Percentiles rank a stretch among this genome's conserved stretches.
Conservation (phyloP, 2,329 filamentous ascomycete genomes). For the Scedosporium dehoogii region DNA sequence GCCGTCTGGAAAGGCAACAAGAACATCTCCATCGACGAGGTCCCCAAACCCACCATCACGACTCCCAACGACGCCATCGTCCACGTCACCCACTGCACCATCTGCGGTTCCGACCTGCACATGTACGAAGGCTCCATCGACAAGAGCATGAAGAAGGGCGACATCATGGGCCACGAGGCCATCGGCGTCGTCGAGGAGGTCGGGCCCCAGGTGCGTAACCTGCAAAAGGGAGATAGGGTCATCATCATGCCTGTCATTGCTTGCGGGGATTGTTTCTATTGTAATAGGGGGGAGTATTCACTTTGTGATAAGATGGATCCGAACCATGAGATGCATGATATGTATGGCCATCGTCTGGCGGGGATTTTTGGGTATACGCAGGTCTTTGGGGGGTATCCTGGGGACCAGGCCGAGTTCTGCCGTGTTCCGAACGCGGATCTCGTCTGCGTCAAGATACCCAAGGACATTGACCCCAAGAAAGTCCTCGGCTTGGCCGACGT, state of each 20-base stretch:
- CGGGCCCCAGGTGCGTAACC: slow-evolving; percentile 22
- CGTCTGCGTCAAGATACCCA: slow-evolving; percentile 18
- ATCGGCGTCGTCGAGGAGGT: slow-evolving; percentile 26
- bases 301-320: slow-evolving; percentile 15
- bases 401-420: slow-evolving; percentile 24
- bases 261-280: slow-evolving; percentile 21
- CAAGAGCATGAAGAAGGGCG: slow-evolving; percentile 3
- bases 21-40: slow-evolving; percentile 11
- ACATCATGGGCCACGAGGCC: slow-evolving; percentile 26
- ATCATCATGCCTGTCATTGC: slow-evolving; percentile 18
- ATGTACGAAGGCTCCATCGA: slow-evolving; percentile 18
- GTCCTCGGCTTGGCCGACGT: slow-evolving; percentile 21
- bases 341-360: background rate
- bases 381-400: slow-evolving; percentile 22
- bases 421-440: slow-evolving; percentile 23
- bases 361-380: slow-evolving; percentile 22
- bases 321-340: background rate
- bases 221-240: slow-evolving; percentile 27
- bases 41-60: slow-evolving; percentile 11
- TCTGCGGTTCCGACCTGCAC: slow-evolving; percentile 27
- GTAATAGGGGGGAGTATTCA: slow-evolving; percentile 19
- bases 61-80: slow-evolving; percentile 23
- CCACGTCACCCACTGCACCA: slow-evolving; percentile 21
- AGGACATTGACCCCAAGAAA: slow-evolving; percentile 17
- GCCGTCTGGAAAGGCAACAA: background rate